Conservation (phyloP, 2,329 filamentous ascomycete genomes). For the Colletotrichum tabaci region DNA sequence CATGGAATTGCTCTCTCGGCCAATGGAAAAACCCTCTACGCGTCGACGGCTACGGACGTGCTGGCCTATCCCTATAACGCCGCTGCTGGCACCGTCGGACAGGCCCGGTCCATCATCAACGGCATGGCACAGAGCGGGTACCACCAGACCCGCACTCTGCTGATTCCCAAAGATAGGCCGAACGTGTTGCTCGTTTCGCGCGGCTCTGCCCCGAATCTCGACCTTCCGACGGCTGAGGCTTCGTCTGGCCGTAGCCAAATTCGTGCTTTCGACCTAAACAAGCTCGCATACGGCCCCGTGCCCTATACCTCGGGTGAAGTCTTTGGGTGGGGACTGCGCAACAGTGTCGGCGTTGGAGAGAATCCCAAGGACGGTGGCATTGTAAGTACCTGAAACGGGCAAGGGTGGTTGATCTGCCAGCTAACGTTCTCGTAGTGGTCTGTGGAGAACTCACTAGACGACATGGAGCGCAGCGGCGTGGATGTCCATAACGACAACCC, state of each 20-base stretch:
- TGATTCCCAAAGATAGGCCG: slow-evolving; percentile 69
- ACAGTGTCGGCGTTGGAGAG: slow-evolving; percentile 79
- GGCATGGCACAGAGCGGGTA: slow-evolving; percentile 60
- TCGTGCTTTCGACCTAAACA: slow-evolving; percentile 67
- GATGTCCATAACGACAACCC: slow-evolving; percentile 80
- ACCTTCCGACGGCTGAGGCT: slow-evolving; percentile 65
- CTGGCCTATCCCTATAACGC: slow-evolving; percentile 77
- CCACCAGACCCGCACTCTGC: slow-evolving; percentile 77
- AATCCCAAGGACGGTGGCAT: slow-evolving; percentile 67
- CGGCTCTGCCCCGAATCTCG: slow-evolving; percentile 75
- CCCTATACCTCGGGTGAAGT: slow-evolving; percentile 65
- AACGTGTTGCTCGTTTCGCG: slow-evolving; percentile 75
- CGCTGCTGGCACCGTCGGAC: slow-evolving; percentile 61
- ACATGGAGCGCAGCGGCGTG: slow-evolving; percentile 69
- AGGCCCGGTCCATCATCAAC: slow-evolving; percentile 70
- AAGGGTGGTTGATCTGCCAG: background rate
- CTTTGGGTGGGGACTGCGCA: slow-evolving; percentile 79
- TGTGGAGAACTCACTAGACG: slow-evolving; percentile 81
- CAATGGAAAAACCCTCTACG: slow-evolving; percentile 69
- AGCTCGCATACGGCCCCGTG: slow-evolving; percentile 51
- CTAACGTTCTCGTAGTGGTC: slow-evolving; percentile 54
- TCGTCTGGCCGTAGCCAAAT: slow-evolving; percentile 75
- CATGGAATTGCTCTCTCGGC: slow-evolving; percentile 69
- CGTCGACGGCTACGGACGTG: slow-evolving; percentile 71
- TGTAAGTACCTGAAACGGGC: slow-evolving; percentile 15